Base-by-base conservation (phyloP, 1,284 basidiomycete genomes). In the Sphagnurus paluster region DNA sequence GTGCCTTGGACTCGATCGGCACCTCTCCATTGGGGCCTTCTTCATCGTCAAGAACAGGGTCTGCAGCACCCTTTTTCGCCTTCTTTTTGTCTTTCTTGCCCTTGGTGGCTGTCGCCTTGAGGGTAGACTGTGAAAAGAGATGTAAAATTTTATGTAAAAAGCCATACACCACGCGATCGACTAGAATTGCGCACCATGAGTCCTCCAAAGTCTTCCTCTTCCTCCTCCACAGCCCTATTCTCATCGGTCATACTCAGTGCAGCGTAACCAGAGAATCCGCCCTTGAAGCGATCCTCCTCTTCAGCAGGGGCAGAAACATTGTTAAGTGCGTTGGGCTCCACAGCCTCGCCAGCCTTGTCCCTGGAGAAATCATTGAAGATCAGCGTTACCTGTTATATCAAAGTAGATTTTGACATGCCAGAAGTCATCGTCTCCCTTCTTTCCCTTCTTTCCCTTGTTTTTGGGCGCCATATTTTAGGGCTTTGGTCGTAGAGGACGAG, bases 401-500 rank as follows among this genome's bases (percentile, higher is more conserved):
- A 17, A 8, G 35, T 26, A 38, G 39, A 46, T 39, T 30, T 44
- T 43, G 24, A 59, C 82, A 47, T 56, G 92, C 91, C 91, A 94
- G 72, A 80, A 89, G 54, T 89, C 90, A 53, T 59, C 88, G 58
- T 87, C 72, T 59, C 71, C 76, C 66, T 86, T 91, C 70, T 92
- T 92, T 17, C 76, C 82, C 66, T 93, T 93, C 74, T 93, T 93
- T 52, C 80, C 87, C 65, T 92, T 90, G 61, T 82, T 89, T 72
- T 94, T 95, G 41, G 91, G 90, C 49, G 91, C 74, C 92, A 95
- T 94, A 46, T 51, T 44, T 44, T 56, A 28, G 34, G 45, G 6
- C 16, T 39, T 34, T 11, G 13, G 20, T 43, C 16, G 46, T 36
- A 38, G 42, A 33, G 48, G 21, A 24, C 34, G 14, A 39, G 39